Base-by-base conservation (phyloP, 2,329 filamentous ascomycete species). In the Zymoseptoria pseudotritici region DNA sequence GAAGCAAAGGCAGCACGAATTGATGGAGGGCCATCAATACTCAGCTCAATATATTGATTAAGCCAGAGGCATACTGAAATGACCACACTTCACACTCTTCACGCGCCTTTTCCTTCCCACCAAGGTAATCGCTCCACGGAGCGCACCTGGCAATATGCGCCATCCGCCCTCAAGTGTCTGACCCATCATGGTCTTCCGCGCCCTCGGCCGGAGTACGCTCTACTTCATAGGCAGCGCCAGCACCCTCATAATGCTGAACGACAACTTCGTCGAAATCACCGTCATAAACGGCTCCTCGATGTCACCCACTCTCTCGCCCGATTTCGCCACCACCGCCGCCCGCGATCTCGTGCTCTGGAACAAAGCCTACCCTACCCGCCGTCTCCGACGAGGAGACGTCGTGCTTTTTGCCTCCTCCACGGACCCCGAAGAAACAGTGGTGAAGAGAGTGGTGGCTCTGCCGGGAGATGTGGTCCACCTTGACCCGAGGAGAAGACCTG, bases 401-500 rank as follows among this genome's bases (percentile, higher is more conserved):
- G 74, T 81, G 0, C 73, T 73, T 26, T 78, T 80, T 61, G 73
- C 71, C 69, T 73, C 75, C 49, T 91, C 92, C 0, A 76, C 81
- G 13, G 82, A 88, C 61, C 88, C 91, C 0, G 84, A 90, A 29
- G 79, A 82, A 21, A 78, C 86, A 50, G 85, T 85, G 0, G 84
- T 97, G 36, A 99, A 99, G 78, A 82, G 94, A 50, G 82, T 99
- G 10, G 80, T 97, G 24, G 94, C 84, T 0, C 70, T 97, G 3
- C 86, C 88, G 56, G 91, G 92, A 9, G 93, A 97, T 71, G 78
- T 84, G 1, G 84, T 97, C 29, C 80, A 78, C 58, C 88, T 89
- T 50, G 73, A 80, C 50, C 75, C 78, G 57, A 65, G 68, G 20
- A 60, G 73, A n/a, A 56, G 70, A 31, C 71, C 71, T 4, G 59